Evolutionary conservation across 2,329 filamentous ascomycete genomes (phyloP).

Genomic region (Phialocephala subalpina): DNA sequence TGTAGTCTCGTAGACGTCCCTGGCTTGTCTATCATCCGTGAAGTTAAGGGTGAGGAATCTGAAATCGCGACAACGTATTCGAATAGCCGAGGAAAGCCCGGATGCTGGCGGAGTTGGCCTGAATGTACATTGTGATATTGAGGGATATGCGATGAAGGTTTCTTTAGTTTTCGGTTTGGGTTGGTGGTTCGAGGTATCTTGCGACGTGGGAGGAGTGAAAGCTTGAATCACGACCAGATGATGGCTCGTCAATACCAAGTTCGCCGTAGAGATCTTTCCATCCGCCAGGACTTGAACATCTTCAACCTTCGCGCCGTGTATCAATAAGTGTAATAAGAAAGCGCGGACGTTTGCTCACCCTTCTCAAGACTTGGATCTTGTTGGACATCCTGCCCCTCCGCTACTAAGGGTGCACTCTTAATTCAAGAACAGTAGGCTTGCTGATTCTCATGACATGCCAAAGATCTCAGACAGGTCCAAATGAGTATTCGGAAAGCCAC

Average conservation of each 20-base stretch:
- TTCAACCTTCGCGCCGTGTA: constrained; percentile 57
- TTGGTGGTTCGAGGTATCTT: constrained; percentile 44
- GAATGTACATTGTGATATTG: constrained; percentile 83
- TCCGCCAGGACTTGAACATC: constrained; percentile 66
- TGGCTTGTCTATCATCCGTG: constrained; percentile 73
- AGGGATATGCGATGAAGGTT: constrained; percentile 94
- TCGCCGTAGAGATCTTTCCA: constrained; percentile 64
- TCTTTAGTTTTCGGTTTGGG: constrained; percentile 64
- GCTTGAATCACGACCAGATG: constrained; percentile 56
- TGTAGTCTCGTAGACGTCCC: constrained; percentile 89
- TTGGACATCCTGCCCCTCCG: constrained; percentile 1
- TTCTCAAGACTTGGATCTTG: constrained; percentile 6
- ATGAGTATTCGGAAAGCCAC: neutral
- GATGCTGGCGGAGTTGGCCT: constrained; percentile 76
- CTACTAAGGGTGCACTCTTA: neutral
- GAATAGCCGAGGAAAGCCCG: constrained; percentile 80
- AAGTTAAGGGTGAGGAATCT: constrained; percentile 94
- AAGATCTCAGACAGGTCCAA: neutral
- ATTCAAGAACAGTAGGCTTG: constrained; percentile 10
- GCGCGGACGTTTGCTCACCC: neutral
- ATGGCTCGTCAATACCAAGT: constrained; percentile 68
- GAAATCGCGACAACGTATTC: constrained; percentile 91
- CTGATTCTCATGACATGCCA: neutral
- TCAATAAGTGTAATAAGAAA: neutral
- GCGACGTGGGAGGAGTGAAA: constrained; percentile 38